Base-by-base conservation (phyloP, 129 eudicot species). In the Erigeron canadensis region DNA sequence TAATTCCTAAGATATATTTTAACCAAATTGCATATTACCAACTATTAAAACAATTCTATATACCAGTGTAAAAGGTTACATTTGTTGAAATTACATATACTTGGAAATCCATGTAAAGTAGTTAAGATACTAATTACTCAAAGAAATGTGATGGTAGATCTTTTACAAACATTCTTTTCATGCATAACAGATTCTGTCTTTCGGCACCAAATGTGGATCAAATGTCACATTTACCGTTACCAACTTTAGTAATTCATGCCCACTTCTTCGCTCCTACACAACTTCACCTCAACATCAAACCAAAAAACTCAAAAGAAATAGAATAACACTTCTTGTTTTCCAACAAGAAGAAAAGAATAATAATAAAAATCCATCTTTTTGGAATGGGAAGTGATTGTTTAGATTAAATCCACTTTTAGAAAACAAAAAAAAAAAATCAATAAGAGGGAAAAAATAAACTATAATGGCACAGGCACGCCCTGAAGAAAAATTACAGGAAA, bases 381-480 rank as follows among this genome's bases (percentile, higher is more conserved):
- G 70, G 62, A 70, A 77, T 17, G 67, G 9, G 60, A 37, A 69
- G 71, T 40, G 58, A 9, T 16, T 69, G 18, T 45, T 76, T 76
- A 76, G 63, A 76, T 47, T 69, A 76, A 70, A 39, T 63, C 41
- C 79, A 54, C 72, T 53, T 74, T 46, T 1, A 7, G 10, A 28
- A 46, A 54, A 57, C 6, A 0, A 47, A 60, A 64, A 18, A 59
- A 40, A 53, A 64, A 22, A 2, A 0, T 22, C n/a, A 43, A 59
- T 22, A 72, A 6, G 6, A 13, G 57, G 17, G n/a, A 51, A 6
- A 4, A 7, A 38, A 59, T 47, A 76, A 17, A 4, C 17, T 65
- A 68, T 73, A 79, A 90, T 90, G 96, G 91, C 93, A 15, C 85
- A 83, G 65, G 81, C 84, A 44, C 71, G 53, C 22, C 80, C 79